Percentiles rank a stretch among this genome's conserved stretches.
These are phyloP conservation scores for Saccharomycopsis olivae DNA, from an alignment of 805 yeast genomes.

Conservation along the genomic window DNA sequence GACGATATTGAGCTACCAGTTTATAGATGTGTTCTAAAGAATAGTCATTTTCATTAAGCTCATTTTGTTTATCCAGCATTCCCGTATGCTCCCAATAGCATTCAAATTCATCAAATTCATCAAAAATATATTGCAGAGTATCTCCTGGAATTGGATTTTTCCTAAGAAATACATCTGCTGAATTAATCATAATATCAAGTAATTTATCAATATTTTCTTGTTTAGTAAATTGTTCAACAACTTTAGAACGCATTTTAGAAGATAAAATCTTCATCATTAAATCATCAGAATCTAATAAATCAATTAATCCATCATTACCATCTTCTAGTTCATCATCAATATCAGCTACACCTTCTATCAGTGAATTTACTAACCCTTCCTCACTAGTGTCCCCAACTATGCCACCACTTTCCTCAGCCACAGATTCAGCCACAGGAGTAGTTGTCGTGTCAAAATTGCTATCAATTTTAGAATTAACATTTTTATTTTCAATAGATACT, in stretches of 20 bases:
- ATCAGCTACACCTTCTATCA: no score
- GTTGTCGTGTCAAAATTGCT: no score
- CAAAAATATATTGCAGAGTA: constrained; percentile 8
- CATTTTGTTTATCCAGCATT: not conserved
- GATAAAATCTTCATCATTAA: constrained; percentile 1
- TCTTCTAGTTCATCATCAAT: not conserved
- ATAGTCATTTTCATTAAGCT: not conserved
- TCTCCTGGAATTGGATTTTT: constrained; percentile 1
- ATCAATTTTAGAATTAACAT: no score
- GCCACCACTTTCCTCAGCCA: no score
- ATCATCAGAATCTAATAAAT: constrained; percentile 12
- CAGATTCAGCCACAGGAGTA: no score
- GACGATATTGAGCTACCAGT: no score
- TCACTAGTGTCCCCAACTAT: no score
- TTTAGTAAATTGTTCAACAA: constrained; percentile 5
- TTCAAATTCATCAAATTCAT: constrained; percentile 12
- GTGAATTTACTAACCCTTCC: no score
- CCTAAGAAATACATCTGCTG: constrained; percentile 10
- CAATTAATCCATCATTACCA: not conserved
- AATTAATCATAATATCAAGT: constrained; percentile 10
- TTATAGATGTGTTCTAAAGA: no score
- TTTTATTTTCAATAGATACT: no score
- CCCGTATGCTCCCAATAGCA: constrained; percentile 13
- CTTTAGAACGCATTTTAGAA: not conserved
- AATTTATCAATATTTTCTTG: constrained; percentile 11